Evolutionary conservation across 2,329 filamentous ascomycete genomes (phyloP).

Genomic region (Aureobasidium mangrovei): DNA sequence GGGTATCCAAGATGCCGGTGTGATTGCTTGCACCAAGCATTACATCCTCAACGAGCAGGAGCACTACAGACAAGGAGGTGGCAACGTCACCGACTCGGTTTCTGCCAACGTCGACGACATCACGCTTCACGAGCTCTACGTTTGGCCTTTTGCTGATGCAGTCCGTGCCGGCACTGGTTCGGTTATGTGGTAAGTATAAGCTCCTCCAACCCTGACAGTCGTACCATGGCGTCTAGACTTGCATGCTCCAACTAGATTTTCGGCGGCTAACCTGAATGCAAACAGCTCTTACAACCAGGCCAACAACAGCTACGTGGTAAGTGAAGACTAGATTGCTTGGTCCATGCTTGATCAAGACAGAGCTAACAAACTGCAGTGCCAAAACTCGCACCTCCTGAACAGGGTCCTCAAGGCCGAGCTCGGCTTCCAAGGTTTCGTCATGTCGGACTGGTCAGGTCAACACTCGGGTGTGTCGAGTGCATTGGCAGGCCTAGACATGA

Average conservation of each 20-base stretch:
- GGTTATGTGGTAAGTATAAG: slow-evolving; percentile 36
- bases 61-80: slow-evolving; percentile 49
- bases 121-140: slow-evolving; percentile 55
- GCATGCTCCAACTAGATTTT: too few species aligned
- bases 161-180: slow-evolving; percentile 41
- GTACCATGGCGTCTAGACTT: too few species aligned
- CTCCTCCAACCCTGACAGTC: too few species aligned
- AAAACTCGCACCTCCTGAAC: slow-evolving; percentile 70
- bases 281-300: slow-evolving; percentile 58
- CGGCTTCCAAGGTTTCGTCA: slow-evolving; percentile 71
- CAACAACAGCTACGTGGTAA: slow-evolving; percentile 61
- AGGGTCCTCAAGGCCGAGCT: slow-evolving; percentile 69
- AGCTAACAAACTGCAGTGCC: slow-evolving; percentile 41
- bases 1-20: slow-evolving; percentile 73
- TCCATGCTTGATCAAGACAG: too few species aligned
- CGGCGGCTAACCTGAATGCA: too few species aligned
- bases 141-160: slow-evolving; percentile 49
- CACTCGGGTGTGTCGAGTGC: slow-evolving; percentile 60
- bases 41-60: slow-evolving; percentile 67
- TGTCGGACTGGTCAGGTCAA: slow-evolving; percentile 51
- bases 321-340: background rate
- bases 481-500: slow-evolving; percentile 71
- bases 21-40: slow-evolving; percentile 78
- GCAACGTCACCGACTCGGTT: slow-evolving; percentile 52
- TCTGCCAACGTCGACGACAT: slow-evolving; percentile 56